These are phyloP conservation scores for Cladobotryum protrusum DNA, from an alignment of 2,329 filamentous ascomycete species.

Conservation along the genomic window DNA sequence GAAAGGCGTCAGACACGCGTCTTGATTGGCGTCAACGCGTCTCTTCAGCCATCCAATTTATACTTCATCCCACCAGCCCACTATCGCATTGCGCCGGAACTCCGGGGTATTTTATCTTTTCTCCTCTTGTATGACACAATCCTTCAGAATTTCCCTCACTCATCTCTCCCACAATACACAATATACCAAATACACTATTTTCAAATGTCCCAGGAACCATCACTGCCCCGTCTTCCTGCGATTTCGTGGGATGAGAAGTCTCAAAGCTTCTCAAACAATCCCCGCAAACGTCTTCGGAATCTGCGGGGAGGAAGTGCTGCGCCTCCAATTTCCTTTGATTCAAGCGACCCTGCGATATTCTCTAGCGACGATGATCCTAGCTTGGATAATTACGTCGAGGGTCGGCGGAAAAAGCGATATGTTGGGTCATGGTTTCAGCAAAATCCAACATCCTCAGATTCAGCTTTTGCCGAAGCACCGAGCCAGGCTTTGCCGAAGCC, in stretches of 20 bases:
- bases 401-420: conserved; percentile 55
- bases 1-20: too few species aligned
- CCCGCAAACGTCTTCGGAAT: conserved; percentile 33
- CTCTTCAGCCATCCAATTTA: background rate
- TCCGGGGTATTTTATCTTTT: background rate
- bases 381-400: conserved; percentile 56
- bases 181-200: too few species aligned
- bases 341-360: conserved; percentile 65
- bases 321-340: conserved; percentile 42
- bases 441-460: conserved; percentile 45
- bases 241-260: conserved; percentile 34
- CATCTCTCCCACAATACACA: too few species aligned
- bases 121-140: background rate
- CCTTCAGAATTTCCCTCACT: too few species aligned
- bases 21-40: background rate
- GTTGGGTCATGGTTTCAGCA: conserved; percentile 64
- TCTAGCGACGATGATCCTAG: conserved; percentile 66
- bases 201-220: conserved; percentile 29
- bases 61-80: background rate
- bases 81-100: background rate
- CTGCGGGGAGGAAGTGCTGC: conserved; percentile 23
- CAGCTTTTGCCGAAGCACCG: conserved; percentile 34
- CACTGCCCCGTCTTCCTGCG: conserved; percentile 33
- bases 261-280: conserved; percentile 33
- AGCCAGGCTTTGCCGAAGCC: conserved; percentile 28